Percentiles rank a stretch among this genome's conserved stretches.
phyloP scores from a whole-genome alignment of 2,329 filamentous ascomycete species.

The Eutypella sp. region DNA sequence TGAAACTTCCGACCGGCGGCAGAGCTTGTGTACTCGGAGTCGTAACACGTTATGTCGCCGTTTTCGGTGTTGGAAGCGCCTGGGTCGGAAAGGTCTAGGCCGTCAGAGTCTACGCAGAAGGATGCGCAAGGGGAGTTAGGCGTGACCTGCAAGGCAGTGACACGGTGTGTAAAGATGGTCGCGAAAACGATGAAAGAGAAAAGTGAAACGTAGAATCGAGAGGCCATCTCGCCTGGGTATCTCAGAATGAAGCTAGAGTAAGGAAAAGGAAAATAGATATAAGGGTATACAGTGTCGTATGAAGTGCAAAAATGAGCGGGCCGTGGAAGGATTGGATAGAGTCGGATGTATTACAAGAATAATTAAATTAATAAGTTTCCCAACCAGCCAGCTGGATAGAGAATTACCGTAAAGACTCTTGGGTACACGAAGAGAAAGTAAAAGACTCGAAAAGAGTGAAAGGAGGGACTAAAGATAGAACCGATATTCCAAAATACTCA shows the following conservation, averaged over 20 bases:
- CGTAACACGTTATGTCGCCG: slow-evolving; percentile 43
- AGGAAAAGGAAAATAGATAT: background rate
- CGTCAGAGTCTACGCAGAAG: slow-evolving; percentile 41
- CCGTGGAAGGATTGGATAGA: background rate
- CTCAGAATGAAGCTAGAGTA: slow-evolving; percentile 1
- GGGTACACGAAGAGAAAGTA: background rate
- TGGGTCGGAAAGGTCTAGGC: slow-evolving; percentile 38
- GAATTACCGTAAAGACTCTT: background rate
- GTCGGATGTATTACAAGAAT: background rate
- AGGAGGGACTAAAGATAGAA: slow-evolving; percentile 9
- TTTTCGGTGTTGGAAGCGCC: slow-evolving; percentile 40
- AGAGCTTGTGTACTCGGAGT: slow-evolving; percentile 36
- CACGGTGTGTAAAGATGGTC: slow-evolving; percentile 14
- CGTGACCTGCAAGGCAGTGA: slow-evolving; percentile 40
- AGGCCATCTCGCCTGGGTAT: slow-evolving; percentile 21
- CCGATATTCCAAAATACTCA: background rate
- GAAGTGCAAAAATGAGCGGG: background rate
- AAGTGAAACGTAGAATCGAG: slow-evolving; percentile 13
- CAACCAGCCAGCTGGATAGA: slow-evolving; percentile 24
- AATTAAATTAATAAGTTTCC: slow-evolving; percentile 10
- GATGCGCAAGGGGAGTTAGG: slow-evolving; percentile 50
- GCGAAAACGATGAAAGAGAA: too few species aligned
- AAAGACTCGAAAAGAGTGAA: slow-evolving; percentile 8
- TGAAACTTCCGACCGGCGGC: slow-evolving; percentile 40
- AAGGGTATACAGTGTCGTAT: too few species aligned